phyloP scores from a whole-genome alignment of 2,329 filamentous ascomycete genomes.

The Aspergillus sojae region DNA sequence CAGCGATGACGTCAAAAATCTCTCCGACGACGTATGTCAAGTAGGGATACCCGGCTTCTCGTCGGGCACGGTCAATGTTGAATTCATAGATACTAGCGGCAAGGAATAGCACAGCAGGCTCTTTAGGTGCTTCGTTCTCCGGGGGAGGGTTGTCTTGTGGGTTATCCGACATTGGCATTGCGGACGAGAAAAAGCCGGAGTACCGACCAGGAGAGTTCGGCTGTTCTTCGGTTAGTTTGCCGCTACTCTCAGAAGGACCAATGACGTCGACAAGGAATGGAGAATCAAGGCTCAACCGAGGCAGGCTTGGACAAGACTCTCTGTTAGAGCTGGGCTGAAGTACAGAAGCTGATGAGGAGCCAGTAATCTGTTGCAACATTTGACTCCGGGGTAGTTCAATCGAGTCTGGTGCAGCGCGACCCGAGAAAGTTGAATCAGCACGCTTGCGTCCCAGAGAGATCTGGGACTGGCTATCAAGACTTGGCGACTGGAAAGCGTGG shows the following conservation, averaged over 20 bases:
- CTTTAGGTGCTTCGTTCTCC: constrained; percentile 44
- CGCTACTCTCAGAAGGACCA: constrained; percentile 30
- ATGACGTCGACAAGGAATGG: constrained; percentile 48
- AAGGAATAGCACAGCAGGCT: constrained; percentile 76
- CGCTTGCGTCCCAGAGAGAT: constrained; percentile 49
- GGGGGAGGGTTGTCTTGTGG: constrained; percentile 43
- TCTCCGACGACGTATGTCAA: constrained; percentile 94
- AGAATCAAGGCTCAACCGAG: constrained; percentile 48
- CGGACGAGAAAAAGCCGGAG: constrained; percentile 83
- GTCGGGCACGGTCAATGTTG: constrained; percentile 88
- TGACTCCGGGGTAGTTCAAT: constrained; percentile 57
- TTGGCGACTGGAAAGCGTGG: constrained; percentile 65
- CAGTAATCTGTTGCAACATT: constrained; percentile 50
- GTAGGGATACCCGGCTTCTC: constrained; percentile 94
- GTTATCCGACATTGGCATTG: constrained; percentile 75
- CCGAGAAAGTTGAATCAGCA: constrained; percentile 58
- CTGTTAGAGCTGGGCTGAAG: constrained; percentile 17
- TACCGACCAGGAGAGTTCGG: constrained; percentile 55
- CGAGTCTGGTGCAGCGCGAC: constrained; percentile 54
- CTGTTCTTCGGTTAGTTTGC: constrained; percentile 26
- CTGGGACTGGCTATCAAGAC: constrained; percentile 39
- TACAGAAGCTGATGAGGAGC: constrained; percentile 42
- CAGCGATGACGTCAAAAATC: constrained; percentile 89
- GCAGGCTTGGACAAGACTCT: constrained; percentile 43
- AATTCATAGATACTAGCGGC: constrained; percentile 96